These are phyloP conservation scores for Pittosporum tobira DNA, from an alignment of 129 eudicot genomes.

Conservation along the genomic window DNA sequence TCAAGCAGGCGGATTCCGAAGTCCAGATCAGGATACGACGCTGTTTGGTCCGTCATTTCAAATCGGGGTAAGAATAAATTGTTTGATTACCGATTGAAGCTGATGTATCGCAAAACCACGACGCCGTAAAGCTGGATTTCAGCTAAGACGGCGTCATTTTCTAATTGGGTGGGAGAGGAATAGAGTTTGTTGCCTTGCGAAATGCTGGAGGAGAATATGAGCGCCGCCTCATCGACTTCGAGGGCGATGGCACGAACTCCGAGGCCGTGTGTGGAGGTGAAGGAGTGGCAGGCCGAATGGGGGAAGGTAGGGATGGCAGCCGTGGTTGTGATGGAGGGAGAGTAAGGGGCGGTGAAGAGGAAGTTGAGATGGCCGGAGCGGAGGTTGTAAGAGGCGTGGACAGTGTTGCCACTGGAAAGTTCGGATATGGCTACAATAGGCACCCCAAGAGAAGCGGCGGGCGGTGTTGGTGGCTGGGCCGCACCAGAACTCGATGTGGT, in stretches of 20 bases:
- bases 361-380: too few relatives aligned
- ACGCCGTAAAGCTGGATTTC: conserved; percentile 59
- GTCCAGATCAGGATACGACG: conserved; percentile 22
- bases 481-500: too few relatives aligned
- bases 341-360: too few relatives aligned
- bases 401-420: conserved; percentile 64
- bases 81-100: conserved; percentile 13
- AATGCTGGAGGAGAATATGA: conserved; percentile 39
- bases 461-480: conserved; percentile 63
- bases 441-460: conserved; percentile 70
- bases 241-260: conserved; percentile 68
- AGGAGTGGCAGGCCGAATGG: conserved; percentile 28
- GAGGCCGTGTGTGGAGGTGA: conserved; percentile 70
- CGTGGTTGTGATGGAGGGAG: conserved; percentile 32
- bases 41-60: conserved; percentile 14
- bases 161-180: conserved; percentile 21
- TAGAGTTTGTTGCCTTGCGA: conserved; percentile 45
- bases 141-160: conserved; percentile 23
- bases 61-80: conserved; percentile 49
- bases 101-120: conserved; percentile 48
- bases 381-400: conserved; percentile 71
- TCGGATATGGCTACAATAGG: conserved; percentile 69
- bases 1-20: conserved; percentile 55
- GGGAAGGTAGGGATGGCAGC: conserved; percentile 49
- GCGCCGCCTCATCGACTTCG: conserved; percentile 45